phyloP scores from a whole-genome alignment of 352 stramenopile genomes.

The Pythium vanterpoolii region DNA sequence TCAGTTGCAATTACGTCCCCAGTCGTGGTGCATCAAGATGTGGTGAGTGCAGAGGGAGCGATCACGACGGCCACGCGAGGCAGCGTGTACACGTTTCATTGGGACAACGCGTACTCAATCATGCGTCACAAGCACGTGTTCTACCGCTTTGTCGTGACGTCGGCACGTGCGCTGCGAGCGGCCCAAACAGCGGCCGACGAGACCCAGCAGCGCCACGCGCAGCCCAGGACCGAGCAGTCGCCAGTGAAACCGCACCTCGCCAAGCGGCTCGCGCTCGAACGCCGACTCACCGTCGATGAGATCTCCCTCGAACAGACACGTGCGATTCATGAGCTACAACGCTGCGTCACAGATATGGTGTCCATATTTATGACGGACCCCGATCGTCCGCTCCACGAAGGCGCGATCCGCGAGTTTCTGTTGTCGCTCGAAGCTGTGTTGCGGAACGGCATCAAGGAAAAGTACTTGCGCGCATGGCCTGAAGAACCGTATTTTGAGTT shows the following conservation, averaged over 20 bases:
- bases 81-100: conserved; percentile 54
- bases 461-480: conserved; percentile 45
- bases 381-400: conserved; percentile 72
- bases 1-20: no score
- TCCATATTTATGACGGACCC: conserved; percentile 65
- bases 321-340: conserved; percentile 30
- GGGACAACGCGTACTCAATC: conserved; percentile 79
- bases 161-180: conserved; percentile 33
- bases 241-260: conserved; percentile 32
- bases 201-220: conserved; percentile 22
- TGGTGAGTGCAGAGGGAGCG: conserved; percentile 32
- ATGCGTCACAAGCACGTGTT: conserved; percentile 60
- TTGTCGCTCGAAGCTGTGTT: conserved; percentile 63
- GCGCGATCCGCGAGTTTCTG: conserved; percentile 52
- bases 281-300: conserved; percentile 24
- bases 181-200: conserved; percentile 54
- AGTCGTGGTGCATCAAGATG: neutral
- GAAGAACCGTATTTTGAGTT: conserved; percentile 77
- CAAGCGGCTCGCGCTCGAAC: conserved; percentile 36
- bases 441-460: conserved; percentile 61
- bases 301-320: conserved; percentile 26
- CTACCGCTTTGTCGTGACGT: conserved; percentile 53
- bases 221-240: conserved; percentile 7
- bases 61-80: conserved; percentile 29
- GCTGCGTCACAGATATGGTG: conserved; percentile 63